Evolutionary conservation across 352 stramenopile species (phyloP), one percentile per base, ranked within the genome.

Genomic region (Globisporangium spiculum): DNA sequence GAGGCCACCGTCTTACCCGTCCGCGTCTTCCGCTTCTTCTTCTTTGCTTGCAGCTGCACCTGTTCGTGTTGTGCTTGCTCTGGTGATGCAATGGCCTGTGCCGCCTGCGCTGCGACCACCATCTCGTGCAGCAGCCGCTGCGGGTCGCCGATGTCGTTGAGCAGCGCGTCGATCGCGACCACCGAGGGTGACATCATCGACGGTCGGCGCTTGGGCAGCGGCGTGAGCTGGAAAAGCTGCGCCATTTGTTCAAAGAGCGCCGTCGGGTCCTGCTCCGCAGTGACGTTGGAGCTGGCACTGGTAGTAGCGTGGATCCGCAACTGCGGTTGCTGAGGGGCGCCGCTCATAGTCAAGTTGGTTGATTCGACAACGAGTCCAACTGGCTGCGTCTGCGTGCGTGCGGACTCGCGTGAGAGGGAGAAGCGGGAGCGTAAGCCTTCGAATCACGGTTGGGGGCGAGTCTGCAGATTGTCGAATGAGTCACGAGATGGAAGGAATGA

Each of bases 111-210:
- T n/a, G 48, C 48, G 3, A 30, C 32, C 30, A 62, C 18, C 56
- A 38, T 38, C 30, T 62, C 56, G 30, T 38, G 18, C 12, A 62
- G 30, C 56, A 62, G 30, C 14, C 12, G 56, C 56, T 62, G 56
- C 30, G 56, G 56, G 56, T 62, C 56, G 56, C 30, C 56, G 41
- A 48, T 62, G 56, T 62, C 56, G 30, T 62, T 18, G 18, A 62
- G 56, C 32, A 62, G 56, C 20, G 56, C 24, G 16, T 36, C 56
- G 56, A 62, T 52, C 3, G 56, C 56, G 6, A 27, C 30, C 16
- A 48, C 56, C 2, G 56, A 62, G 16, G 56, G 56, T 4, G 56
- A 62, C 24, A 48, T 36, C 27, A 48, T 26, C 20, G 20, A 5
- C 30, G n/a, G 18, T 5, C 34, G 56, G 30, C 56, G 30, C n/a